Evolutionary conservation across 176 grass and related monocot genomes (phyloP).

Genomic region (Guadua angustifolia): DNA sequence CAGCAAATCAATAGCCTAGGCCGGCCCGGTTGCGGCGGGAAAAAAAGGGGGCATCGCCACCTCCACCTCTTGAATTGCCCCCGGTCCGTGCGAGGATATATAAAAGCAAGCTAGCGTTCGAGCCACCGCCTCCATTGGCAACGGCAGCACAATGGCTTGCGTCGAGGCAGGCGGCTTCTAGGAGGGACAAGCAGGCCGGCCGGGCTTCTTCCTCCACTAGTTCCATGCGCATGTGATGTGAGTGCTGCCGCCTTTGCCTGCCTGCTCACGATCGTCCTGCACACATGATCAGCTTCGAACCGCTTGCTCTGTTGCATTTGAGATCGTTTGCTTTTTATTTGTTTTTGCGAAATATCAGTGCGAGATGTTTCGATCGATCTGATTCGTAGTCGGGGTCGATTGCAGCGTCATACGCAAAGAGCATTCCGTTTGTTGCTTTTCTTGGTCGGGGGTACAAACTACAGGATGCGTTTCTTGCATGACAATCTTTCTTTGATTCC

Average conservation of each 20-base stretch:
- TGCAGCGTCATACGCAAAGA: background rate
- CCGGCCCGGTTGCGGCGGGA: conserved; percentile 8
- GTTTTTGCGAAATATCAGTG: background rate
- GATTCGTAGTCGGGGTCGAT: background rate
- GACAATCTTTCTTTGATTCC: background rate
- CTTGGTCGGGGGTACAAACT: conserved; percentile 30
- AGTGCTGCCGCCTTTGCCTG: background rate
- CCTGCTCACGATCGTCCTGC: background rate
- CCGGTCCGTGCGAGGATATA: background rate
- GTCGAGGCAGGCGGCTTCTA: background rate
- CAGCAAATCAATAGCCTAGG: background rate
- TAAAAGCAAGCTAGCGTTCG: background rate
- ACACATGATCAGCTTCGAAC: background rate
- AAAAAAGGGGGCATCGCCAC: conserved; percentile 25
- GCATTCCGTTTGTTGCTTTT: conserved; percentile 14
- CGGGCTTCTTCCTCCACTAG: background rate
- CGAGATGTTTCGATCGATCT: background rate
- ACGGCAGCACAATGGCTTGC: background rate
- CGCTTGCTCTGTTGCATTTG: background rate
- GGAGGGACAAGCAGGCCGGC: background rate
- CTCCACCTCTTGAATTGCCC: background rate
- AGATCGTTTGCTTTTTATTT: background rate
- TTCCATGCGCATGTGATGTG: background rate
- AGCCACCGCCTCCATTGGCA: conserved; percentile 1
- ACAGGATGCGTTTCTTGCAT: conserved; percentile 16